phyloP scores from a whole-genome alignment of 495 filamentous ascomycete genomes.

The Halenospora varia region DNA sequence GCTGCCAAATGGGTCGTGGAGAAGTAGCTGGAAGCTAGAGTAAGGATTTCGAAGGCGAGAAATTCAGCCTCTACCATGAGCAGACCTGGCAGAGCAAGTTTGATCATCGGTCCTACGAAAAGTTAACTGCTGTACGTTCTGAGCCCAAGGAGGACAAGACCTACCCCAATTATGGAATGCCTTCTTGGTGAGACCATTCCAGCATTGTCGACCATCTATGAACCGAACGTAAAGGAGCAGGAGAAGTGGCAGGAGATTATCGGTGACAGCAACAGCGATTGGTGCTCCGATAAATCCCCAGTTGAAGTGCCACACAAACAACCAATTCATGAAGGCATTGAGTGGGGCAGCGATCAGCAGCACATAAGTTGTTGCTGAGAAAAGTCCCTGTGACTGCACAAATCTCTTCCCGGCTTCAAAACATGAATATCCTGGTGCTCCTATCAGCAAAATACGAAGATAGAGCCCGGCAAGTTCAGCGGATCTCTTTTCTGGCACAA shows the following conservation, averaged over 20 bases:
- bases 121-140: conserved; percentile 3
- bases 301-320: conserved; percentile 66
- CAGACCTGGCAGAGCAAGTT: conserved; percentile 78
- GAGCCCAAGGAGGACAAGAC: conserved; percentile 9
- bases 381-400: conserved; percentile 68
- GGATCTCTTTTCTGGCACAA: conserved; percentile 59
- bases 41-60: conserved; percentile 79
- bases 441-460: conserved; percentile 57
- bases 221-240: conserved; percentile 74
- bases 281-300: conserved; percentile 85
- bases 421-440: conserved; percentile 62
- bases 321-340: conserved; percentile 63
- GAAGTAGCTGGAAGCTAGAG: conserved; percentile 66
- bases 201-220: conserved; percentile 73
- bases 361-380: conserved; percentile 62
- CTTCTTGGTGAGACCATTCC: conserved; percentile 70
- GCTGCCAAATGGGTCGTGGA: conserved; percentile 64
- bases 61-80: conserved; percentile 92
- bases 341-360: conserved; percentile 62
- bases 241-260: conserved; percentile 73
- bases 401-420: conserved; percentile 72
- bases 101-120: conserved; percentile 62
- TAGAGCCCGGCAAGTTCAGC: conserved; percentile 65
- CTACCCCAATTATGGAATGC: conserved; percentile 74
- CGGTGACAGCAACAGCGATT: conserved; percentile 75